These are phyloP conservation scores for Baeospora myosura DNA, from an alignment of 1,284 basidiomycete genomes.

Conservation along the genomic window DNA sequence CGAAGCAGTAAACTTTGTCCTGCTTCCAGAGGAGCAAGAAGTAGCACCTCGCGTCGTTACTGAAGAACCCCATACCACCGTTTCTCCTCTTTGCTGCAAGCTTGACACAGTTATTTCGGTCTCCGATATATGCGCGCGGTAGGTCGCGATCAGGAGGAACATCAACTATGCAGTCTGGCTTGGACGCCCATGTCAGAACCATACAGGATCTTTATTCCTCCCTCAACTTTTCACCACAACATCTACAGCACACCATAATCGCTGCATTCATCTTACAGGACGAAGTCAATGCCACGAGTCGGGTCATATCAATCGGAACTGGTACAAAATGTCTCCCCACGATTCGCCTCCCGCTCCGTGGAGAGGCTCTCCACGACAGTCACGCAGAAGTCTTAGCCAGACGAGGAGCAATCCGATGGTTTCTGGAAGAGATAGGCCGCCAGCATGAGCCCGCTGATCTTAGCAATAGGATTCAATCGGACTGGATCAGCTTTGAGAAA, in stretches of 20 bases:
- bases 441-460: slow-evolving; percentile 2
- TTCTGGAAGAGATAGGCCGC: slow-evolving; percentile 61
- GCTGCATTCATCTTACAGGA: slow-evolving; percentile 49
- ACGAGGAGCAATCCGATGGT: slow-evolving; percentile 75
- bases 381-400: slow-evolving; percentile 89
- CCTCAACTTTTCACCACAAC: slow-evolving; percentile 39
- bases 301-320: slow-evolving; percentile 70
- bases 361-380: slow-evolving; percentile 81
- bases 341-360: slow-evolving; percentile 52
- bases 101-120: no score
- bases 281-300: slow-evolving; percentile 19
- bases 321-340: slow-evolving; percentile 85
- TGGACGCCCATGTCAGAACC: slow-evolving; percentile 20
- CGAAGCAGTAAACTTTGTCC: no score
- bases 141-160: no score
- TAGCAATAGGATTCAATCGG: slow-evolving; percentile 20
- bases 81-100: no score
- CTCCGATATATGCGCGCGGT: no score
- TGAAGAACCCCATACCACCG: no score
- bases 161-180: no score
- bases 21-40: no score
- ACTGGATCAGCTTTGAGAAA: slow-evolving; percentile 36
- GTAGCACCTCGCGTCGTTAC: no score
- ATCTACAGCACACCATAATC: slow-evolving; percentile 50
- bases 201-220: slow-evolving; percentile 38